Base-by-base conservation (phyloP, 2,329 filamentous ascomycete genomes). In the Trichoderma sp. region DNA sequence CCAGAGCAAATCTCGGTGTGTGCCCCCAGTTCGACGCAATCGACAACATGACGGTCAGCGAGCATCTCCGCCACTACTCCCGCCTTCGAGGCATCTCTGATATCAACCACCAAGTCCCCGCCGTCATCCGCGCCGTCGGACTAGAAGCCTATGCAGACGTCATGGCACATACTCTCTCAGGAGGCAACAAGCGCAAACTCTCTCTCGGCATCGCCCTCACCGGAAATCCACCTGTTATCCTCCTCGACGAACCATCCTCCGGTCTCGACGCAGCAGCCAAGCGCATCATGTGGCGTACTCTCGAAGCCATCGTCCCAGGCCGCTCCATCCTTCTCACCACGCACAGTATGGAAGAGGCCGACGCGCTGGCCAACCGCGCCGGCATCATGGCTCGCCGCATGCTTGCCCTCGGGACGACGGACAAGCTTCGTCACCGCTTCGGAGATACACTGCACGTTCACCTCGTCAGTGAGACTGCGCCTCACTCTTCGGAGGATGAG, bases 381-480 rank as follows among this genome's bases (percentile, higher is more conserved):
- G 94, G 93, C 5, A 97, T 97, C 76, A 89, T 97, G 82, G 92
- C 93, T 3, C 87, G 87, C 74, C 87, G 90, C 53, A 95, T 97
- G 93, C 85, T 97, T 12, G 94, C 93, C 0, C 84, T 94, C 11
- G 94, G 93, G 0, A 90, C 89, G 0, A 90, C 89, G 0, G 88
- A 92, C 26, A 83, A 88, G 67, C 84, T 97, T 4, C 86, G 93
- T 9, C 84, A 86, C 43, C 88, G 89, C 71, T 93, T 93, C 76
- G 93, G 93, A 11, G 90, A 94, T 75, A 86, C 88, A 1, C 89
- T 93, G 75, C 90, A 94, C 74, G 89, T 96, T 1, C 94, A 97
- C 75, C 81, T 96, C 0, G 91, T 96, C 2, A 88, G 91, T 77
- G 85, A 85, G 66, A 87, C 88, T 8, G 93, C 93, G 6, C 93